These are phyloP conservation scores for Thalia dealbata DNA, from an alignment of 176 grass and related monocot species.

Conservation along the genomic window DNA sequence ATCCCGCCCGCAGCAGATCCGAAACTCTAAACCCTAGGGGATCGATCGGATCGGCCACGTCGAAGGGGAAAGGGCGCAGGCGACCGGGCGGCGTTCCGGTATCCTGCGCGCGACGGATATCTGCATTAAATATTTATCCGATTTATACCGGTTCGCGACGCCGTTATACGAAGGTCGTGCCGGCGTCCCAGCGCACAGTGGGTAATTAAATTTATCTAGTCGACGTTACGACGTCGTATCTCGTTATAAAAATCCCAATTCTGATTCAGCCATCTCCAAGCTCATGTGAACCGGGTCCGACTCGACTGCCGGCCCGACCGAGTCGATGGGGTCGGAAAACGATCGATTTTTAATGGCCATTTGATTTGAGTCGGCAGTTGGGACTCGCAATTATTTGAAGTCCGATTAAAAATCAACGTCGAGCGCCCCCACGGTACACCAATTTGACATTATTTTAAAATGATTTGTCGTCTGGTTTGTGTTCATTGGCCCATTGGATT, in stretches of 20 bases:
- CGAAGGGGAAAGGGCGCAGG: background rate
- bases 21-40: background rate
- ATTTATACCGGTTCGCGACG: background rate
- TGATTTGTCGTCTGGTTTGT: background rate
- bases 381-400: background rate
- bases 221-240: no score
- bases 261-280: background rate
- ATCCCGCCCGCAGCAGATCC: background rate
- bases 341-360: no score
- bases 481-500: background rate
- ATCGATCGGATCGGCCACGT: background rate
- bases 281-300: no score
- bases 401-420: no score
- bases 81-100: no score
- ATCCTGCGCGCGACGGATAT: background rate
- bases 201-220: no score
- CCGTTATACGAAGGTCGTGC: background rate
- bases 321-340: no score
- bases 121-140: background rate
- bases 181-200: no score
- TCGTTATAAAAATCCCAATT: no score
- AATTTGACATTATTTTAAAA: background rate
- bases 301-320: no score
- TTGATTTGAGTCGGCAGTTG: background rate
- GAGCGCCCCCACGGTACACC: background rate